phyloP scores from a whole-genome alignment of 2,329 filamentous ascomycete species.

The Hypoxylon sp. region DNA sequence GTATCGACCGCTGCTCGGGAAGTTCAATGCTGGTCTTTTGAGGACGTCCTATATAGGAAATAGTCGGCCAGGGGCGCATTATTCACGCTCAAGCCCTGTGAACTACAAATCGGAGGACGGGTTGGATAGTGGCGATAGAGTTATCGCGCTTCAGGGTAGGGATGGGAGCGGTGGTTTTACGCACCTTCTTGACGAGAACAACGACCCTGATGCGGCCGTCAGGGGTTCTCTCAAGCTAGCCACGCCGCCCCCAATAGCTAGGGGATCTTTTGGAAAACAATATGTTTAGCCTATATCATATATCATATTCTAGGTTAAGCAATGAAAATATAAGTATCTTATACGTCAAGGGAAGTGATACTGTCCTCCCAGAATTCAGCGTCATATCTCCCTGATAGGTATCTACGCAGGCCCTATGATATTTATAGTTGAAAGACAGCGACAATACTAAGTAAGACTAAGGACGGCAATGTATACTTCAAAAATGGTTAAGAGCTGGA shows the following conservation, averaged over 20 bases:
- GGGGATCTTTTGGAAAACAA: background rate
- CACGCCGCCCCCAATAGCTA: background rate
- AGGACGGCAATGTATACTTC: too few species aligned
- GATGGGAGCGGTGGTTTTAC: background rate
- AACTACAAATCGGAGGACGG: background rate
- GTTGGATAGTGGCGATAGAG: background rate
- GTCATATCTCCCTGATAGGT: background rate
- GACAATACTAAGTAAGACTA: too few species aligned
- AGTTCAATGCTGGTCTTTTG: background rate
- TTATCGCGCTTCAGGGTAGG: background rate
- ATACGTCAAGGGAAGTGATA: too few species aligned
- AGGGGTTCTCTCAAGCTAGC: background rate
- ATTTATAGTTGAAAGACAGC: too few species aligned
- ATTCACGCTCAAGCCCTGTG: background rate
- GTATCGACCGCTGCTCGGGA: slow-evolving; percentile 47
- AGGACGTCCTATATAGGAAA: background rate
- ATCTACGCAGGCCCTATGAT: too few species aligned
- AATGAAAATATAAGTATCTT: too few species aligned
- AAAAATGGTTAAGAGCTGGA: too few species aligned
- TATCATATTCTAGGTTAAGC: background rate
- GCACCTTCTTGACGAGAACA: background rate
- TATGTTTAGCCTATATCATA: background rate
- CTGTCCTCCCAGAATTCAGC: background rate
- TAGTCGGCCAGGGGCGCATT: background rate
- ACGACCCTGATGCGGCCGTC: background rate